These are phyloP conservation scores for Pholiota microspora DNA, from an alignment of 768 basidiomycete genomes.

Conservation along the genomic window DNA sequence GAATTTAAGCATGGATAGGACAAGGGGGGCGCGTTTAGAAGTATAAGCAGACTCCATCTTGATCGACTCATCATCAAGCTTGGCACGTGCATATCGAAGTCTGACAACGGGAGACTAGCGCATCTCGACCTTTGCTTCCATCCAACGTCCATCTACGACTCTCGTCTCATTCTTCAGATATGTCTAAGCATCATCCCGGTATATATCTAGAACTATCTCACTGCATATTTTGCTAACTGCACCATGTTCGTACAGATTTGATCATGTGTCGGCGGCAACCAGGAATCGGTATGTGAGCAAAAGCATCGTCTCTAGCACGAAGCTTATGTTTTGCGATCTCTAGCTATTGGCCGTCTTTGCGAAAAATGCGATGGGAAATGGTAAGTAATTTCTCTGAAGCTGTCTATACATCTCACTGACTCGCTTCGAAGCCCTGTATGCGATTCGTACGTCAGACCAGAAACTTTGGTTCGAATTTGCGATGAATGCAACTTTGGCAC, in stretches of 20 bases:
- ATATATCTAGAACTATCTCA: constrained; percentile 5
- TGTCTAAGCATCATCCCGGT: constrained; percentile 95
- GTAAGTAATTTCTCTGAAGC: constrained; percentile 42
- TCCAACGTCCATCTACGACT: background rate
- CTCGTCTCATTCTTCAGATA: constrained; percentile 24
- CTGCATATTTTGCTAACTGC: background rate
- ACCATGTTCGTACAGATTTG: constrained; percentile 59
- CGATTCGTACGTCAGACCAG: constrained; percentile 98
- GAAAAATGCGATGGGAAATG: constrained; percentile 99
- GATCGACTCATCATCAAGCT: too few relatives aligned
- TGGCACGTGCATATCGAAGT: too few relatives aligned
- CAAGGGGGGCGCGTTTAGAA: too few relatives aligned
- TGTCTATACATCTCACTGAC: background rate
- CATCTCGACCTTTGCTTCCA: background rate
- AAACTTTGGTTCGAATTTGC: constrained; percentile 96
- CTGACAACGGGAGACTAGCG: too few relatives aligned
- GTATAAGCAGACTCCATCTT: too few relatives aligned
- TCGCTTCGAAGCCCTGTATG: constrained; percentile 77
- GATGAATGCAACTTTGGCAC: constrained; percentile 99
- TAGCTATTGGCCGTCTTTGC: constrained; percentile 96
- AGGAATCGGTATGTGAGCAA: constrained; percentile 71
- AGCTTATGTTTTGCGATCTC: background rate
- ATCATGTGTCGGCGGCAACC: constrained; percentile 99
- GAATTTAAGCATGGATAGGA: too few relatives aligned
- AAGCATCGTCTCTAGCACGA: background rate